A percentile compares a stretch with the other conserved stretches of the same genome.
Evolutionary conservation across 371 early-diverging fungal species (phyloP).

Genomic region (Actinomortierella ambigua): DNA sequence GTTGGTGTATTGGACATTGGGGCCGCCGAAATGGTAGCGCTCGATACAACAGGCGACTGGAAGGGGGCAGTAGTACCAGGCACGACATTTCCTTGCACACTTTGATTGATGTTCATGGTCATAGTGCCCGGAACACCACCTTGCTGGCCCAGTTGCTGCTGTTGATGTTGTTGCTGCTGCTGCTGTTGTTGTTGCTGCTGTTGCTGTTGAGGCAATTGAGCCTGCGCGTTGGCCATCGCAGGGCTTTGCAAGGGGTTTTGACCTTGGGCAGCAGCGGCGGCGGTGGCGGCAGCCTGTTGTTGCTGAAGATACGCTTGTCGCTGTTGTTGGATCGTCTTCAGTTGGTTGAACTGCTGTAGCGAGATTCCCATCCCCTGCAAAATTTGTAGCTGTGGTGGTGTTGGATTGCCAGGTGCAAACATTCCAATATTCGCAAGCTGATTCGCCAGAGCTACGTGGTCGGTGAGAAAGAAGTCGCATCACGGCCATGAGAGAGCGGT

Average conservation of each 20-base stretch:
- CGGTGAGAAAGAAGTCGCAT: too few species aligned
- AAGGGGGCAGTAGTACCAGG: too few species aligned
- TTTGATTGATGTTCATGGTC: too few species aligned
- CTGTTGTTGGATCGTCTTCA: slow-evolving; percentile 11
- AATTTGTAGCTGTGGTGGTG: slow-evolving; percentile 28
- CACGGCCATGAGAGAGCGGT: too few species aligned
- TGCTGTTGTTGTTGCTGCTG: slow-evolving; percentile 17
- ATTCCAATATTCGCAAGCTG: slow-evolving; percentile 21
- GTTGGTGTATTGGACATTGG: not conserved
- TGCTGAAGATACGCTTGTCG: too few species aligned
- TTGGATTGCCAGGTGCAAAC: slow-evolving; percentile 17
- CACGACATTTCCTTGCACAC: too few species aligned
- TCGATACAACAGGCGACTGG: too few species aligned
- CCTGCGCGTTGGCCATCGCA: too few species aligned
- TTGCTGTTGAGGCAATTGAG: too few species aligned
- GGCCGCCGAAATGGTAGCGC: not conserved
- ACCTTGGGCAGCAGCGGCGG: too few species aligned
- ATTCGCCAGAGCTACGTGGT: slow-evolving; percentile 18
- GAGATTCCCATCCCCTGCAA: slow-evolving; percentile 7
- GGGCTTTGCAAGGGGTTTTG: too few species aligned
- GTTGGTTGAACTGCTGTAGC: slow-evolving; percentile 16
- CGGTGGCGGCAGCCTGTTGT: too few species aligned
- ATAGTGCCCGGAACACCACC: slow-evolving; percentile 9
- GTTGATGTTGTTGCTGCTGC: slow-evolving; percentile 34
- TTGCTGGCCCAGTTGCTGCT: slow-evolving; percentile 25